Conservation (phyloP, 2,329 filamentous ascomycete genomes). For the Talaromyces islandicus region DNA sequence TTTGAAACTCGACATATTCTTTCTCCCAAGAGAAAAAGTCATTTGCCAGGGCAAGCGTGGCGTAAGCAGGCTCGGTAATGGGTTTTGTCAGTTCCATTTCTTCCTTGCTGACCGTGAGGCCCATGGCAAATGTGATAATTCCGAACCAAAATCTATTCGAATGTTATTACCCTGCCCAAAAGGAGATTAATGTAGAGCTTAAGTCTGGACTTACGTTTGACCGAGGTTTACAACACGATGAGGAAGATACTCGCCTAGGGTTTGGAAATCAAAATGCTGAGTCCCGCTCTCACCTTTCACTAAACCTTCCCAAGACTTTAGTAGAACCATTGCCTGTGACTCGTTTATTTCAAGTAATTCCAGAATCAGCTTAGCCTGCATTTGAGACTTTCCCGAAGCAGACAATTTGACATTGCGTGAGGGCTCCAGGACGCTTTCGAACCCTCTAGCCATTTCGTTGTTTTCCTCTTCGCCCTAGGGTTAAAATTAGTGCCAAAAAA, state of each 20-base stretch:
- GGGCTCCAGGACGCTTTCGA: conserved; percentile 15
- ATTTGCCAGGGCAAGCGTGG: conserved; percentile 28
- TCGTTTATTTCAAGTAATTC: background rate
- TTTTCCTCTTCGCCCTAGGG: conserved; percentile 24
- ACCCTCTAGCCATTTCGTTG: conserved; percentile 15
- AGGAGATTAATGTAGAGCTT: background rate
- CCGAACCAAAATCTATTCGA: background rate
- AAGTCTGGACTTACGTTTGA: conserved; percentile 18
- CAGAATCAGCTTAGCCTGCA: background rate
- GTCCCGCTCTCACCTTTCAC: background rate
- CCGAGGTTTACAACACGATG: conserved; percentile 22
- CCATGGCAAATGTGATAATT: conserved; percentile 3
- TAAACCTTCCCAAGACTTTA: background rate
- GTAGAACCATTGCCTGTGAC: background rate
- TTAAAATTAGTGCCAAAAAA: background rate
- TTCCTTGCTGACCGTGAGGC: background rate
- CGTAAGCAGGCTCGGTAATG: conserved; percentile 22
- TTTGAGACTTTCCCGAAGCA: conserved; percentile 3
- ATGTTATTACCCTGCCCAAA: background rate
- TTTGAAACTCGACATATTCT: conserved; percentile 20
- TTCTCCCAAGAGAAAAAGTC: conserved; percentile 37
- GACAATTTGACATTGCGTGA: background rate
- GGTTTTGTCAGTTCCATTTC: background rate
- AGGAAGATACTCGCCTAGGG: conserved; percentile 22
- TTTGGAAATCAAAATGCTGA: conserved; percentile 13